Evolutionary conservation across 257 asterid genomes (phyloP).

Genomic region (Solanum gracilifrons): DNA sequence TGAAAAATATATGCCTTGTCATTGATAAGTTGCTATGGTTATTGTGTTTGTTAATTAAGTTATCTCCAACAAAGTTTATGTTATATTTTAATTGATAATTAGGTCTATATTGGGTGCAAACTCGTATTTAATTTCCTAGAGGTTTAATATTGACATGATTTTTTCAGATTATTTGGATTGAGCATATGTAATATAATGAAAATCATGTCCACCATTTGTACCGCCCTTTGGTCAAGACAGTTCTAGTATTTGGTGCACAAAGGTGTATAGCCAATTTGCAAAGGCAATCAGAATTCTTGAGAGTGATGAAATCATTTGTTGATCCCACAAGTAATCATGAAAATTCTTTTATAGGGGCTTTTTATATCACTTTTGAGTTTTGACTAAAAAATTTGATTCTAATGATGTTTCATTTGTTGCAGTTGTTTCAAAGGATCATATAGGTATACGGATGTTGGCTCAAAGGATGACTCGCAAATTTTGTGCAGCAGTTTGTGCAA

Average conservation of each 20-base stretch:
- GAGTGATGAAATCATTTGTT: conserved; percentile 12
- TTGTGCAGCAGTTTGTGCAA: neutral
- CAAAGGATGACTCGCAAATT: neutral
- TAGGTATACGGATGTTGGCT: conserved; percentile 37
- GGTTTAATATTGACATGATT: neutral
- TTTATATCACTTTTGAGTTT: neutral
- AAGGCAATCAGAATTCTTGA: conserved; percentile 41
- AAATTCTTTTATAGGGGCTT: conserved; percentile 14
- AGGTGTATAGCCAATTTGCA: conserved; percentile 26
- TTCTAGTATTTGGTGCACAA: conserved; percentile 69
- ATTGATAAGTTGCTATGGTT: neutral
- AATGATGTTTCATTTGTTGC: conserved; percentile 1
- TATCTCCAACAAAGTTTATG: neutral
- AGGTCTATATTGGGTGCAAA: neutral
- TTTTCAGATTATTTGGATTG: conserved; percentile 73
- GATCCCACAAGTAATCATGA: conserved; percentile 25
- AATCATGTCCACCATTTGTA: conserved; percentile 4
- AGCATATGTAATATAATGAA: conserved; percentile 64
- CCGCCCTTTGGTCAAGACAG: conserved; percentile 52
- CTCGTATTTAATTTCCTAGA: neutral
- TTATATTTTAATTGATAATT: neutral
- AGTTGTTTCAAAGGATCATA: conserved; percentile 41
- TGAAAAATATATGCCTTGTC: neutral
- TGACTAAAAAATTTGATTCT: neutral
- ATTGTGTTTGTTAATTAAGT: neutral